Evolutionary conservation across 495 filamentous ascomycete genomes (phyloP).

Genomic region (Penicillium bovifimosum): DNA sequence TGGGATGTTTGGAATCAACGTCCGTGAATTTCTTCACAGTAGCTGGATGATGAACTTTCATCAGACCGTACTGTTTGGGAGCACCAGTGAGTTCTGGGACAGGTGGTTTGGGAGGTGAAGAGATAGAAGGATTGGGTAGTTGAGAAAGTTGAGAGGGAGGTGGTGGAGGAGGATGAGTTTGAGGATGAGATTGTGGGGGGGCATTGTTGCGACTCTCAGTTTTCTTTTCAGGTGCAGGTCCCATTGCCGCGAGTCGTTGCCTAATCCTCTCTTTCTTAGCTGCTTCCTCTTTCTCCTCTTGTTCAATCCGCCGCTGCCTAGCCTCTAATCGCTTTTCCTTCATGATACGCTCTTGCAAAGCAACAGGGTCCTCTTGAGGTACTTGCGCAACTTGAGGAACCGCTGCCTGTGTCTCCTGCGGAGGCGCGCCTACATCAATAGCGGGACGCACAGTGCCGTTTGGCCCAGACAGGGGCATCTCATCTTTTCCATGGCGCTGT

Average conservation of each 20-base stretch:
- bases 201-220: conserved; percentile 31
- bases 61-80: conserved; percentile 54
- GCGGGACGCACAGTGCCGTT: conserved; percentile 48
- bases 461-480: conserved; percentile 20
- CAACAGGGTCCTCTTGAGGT: conserved; percentile 53
- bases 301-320: conserved; percentile 69
- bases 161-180: conserved; percentile 2
- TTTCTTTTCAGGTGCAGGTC: conserved; percentile 53
- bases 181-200: conserved; percentile 5
- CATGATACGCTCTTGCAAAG: conserved; percentile 79
- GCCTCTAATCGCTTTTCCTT: conserved; percentile 71
- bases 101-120: conserved; percentile 50
- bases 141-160: conserved; percentile 4
- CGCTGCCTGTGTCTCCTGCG: conserved; percentile 30
- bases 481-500: conserved; percentile 21
- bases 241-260: conserved; percentile 74
- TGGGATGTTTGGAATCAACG: conserved; percentile 31
- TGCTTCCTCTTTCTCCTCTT: conserved; percentile 76
- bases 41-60: conserved; percentile 52
- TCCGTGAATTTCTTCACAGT: conserved; percentile 39
- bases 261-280: conserved; percentile 76
- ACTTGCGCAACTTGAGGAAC: conserved; percentile 24
- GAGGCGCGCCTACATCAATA: conserved; percentile 40
- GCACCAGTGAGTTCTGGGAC: conserved; percentile 47
- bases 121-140: conserved; percentile 18